Evolutionary conservation across 2,329 filamentous ascomycete species (phyloP), one percentile per base, ranked within the genome.

Genomic region (Aspergillus fumigatus): DNA sequence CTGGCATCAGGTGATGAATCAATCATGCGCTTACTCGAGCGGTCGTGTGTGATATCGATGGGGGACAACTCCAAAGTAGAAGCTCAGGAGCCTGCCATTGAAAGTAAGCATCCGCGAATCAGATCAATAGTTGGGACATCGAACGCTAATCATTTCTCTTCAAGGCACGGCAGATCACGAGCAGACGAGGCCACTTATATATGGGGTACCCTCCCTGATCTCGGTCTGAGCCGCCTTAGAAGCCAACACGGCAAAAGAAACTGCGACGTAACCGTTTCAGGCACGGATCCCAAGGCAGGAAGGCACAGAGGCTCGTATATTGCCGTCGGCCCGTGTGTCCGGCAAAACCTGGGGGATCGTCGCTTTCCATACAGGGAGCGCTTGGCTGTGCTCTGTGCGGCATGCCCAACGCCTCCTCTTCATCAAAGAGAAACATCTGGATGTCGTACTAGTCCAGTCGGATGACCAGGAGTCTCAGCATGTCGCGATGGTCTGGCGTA

Each of bases 71-170:
- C 23, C 40, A 6, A 43, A 35, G 7, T 43, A 21, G 40, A 43
- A 4, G 40, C 40, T 21, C 8, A 23, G 40, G 7, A 21, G 7
- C 40, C 17, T 10, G 40, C n/a, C n/a, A 21, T 14, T 29, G 41
- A 51, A 48, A 32, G 21, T 9, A 52, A 57, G 50, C 51, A 17
- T 59, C 56, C 58, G 57, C 60, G 55, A 64, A 65, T 65, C 59
- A 63, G 19, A 32, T 27, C 40, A 38, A 9, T 32, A 17, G 45
- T 48, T 29, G 49, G 32, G 27, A 40, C 19, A 29, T 43, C 29
- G 21, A 43, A 21, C 50, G 66, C 62, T 59, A 62, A 69, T 69
- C 67, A 62, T 66, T 68, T 50, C 65, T 66, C 26, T 61, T 61
- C 63, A 61, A 51, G 65, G 56, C 64, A 67, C 65, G 63, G 64